A percentile compares a stretch with the other conserved stretches of the same genome.
phyloP scores from a whole-genome alignment of 2,329 filamentous ascomycete genomes.

The Lecanicillium sp. region DNA sequence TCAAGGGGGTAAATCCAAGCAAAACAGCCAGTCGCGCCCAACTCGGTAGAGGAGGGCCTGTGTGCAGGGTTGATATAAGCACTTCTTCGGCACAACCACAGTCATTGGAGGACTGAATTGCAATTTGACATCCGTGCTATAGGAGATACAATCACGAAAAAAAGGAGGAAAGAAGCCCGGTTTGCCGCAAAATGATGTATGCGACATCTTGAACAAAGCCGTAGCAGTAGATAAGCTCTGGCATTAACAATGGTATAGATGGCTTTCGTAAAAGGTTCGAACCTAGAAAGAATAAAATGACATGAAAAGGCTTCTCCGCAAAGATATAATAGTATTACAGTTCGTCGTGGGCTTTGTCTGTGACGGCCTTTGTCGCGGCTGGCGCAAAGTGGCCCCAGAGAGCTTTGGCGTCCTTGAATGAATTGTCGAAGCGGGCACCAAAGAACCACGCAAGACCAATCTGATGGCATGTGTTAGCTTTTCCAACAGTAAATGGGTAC shows the following conservation, averaged over 20 bases:
- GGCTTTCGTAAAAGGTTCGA: slow-evolving; percentile 3
- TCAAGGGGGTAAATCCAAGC: slow-evolving; percentile 15
- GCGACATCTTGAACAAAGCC: too few relatives aligned
- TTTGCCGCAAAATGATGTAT: too few relatives aligned
- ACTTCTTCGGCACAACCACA: slow-evolving; percentile 99
- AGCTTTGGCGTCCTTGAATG: slow-evolving; percentile 17
- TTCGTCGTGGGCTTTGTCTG: slow-evolving; percentile 23
- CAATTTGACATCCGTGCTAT: slow-evolving; percentile 99
- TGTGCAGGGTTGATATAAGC: slow-evolving; percentile 61
- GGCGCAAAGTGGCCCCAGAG: slow-evolving; percentile 13
- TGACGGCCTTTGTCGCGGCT: slow-evolving; percentile 16
- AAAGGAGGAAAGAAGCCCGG: neutral
- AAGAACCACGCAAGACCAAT: slow-evolving; percentile 69
- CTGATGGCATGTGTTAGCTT: slow-evolving; percentile 37
- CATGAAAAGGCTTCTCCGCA: slow-evolving; percentile 7
- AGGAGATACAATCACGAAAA: neutral
- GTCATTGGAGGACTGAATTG: slow-evolving; percentile 79
- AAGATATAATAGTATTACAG: slow-evolving; percentile 17
- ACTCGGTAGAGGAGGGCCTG: slow-evolving; percentile 7
- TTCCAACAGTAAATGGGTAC: neutral
- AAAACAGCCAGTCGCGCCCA: slow-evolving; percentile 9
- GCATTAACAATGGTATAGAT: slow-evolving; percentile 9
- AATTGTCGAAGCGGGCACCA: slow-evolving; percentile 70
- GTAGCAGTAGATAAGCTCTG: neutral
- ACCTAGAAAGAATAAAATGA: slow-evolving; percentile 9